phyloP scores from a whole-genome alignment of 257 asterid species.

The Nyctanthes arbortristis region DNA sequence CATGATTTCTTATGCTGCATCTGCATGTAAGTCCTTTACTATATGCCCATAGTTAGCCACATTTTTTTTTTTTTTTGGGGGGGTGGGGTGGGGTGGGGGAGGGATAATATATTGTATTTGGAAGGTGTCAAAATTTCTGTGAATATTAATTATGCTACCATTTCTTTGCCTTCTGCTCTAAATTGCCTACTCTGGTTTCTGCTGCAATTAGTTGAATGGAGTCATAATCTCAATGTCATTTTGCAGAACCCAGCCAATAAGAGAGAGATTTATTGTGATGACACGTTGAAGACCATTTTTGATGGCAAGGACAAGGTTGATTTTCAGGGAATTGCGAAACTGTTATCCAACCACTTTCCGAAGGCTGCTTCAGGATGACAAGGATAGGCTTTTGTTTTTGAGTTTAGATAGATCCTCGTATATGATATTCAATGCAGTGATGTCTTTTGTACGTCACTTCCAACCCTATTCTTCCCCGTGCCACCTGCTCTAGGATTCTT shows the following conservation, averaged over 20 bases:
- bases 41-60: not conserved
- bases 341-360: slow-evolving; percentile 51
- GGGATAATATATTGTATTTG: not conserved
- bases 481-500: not conserved
- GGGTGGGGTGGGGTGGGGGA: too few relatives aligned
- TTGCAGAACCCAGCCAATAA: slow-evolving; percentile 64
- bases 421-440: not conserved
- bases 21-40: not conserved
- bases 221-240: not conserved
- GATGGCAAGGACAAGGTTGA: slow-evolving; percentile 59
- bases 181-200: not conserved
- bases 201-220: not conserved
- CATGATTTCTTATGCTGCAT: not conserved
- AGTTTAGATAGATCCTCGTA: not conserved
- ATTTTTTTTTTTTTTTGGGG: too few relatives aligned
- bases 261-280: slow-evolving; percentile 62
- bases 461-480: not conserved
- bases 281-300: slow-evolving; percentile 57
- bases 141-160: not conserved
- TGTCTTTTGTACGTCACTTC: not conserved
- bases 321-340: slow-evolving; percentile 48
- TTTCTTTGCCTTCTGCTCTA: not conserved
- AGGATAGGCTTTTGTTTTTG: slow-evolving; percentile 4
- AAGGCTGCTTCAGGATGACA: slow-evolving; percentile 36
- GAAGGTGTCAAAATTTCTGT: not conserved